Base-by-base conservation (phyloP, 83 land plant genomes). In the Picea abies region DNA sequence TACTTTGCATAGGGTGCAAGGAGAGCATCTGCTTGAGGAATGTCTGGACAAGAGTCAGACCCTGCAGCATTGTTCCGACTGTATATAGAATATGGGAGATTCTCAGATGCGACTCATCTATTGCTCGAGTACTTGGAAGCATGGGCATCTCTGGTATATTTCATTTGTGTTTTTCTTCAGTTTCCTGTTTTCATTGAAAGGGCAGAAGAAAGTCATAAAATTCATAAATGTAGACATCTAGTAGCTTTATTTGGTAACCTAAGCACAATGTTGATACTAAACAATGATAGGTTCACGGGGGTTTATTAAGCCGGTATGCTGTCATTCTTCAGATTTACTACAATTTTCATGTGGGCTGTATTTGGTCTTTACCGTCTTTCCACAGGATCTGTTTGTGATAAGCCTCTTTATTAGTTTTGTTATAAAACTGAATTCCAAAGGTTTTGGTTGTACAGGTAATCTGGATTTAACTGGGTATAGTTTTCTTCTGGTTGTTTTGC, bases 21-120 rank as follows among this genome's bases (percentile, higher is more conserved):
- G 75, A 84, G 73, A 63, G 93, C 88, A 76, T 83, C 80, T 26
- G 83, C 78, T 10, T 85, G 87, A 76, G 96, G 99, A 6, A 96
- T 96, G 98, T 85, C 95, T 56, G 94, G 93, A 37, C 88, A 86
- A 26, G 94, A 87, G 32, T 86, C 96, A 65, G 92, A 90, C 85
- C 92, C 99, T 32, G 99, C 95, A 65, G 89, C 96, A 20, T 83
- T 98, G 78, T 84, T 98, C 52, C 86, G 97, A 10, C 81, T 98
- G 8, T 98, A 94, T 86, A 84, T 98, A 82, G 89, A 98, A 64
- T 90, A 92, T 89, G 97, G 95, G 60, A 97, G 99, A 58, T 84
- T 86, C 81, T 80, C 93, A 37, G 98, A 98, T 83, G 99, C 99
- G 77, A 90, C 98, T 20, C 84, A 88, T 83, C 80, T 98, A 73